Evolutionary conservation across 2,329 filamentous ascomycete species (phyloP).

Genomic region (Ophiostoma triangulosporum): DNA sequence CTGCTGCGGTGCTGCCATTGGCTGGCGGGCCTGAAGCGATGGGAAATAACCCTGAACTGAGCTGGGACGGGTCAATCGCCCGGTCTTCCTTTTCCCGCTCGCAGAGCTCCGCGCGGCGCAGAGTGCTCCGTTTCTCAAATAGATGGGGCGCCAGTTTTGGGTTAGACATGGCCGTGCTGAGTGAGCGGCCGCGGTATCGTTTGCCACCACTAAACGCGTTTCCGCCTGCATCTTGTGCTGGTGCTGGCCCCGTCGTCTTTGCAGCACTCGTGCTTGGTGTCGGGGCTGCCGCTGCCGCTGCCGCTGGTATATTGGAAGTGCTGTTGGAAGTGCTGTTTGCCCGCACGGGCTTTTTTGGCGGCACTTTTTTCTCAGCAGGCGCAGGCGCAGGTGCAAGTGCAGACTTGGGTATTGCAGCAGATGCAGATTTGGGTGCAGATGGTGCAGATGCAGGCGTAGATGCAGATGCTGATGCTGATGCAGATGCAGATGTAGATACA

Average conservation of each 20-base stretch:
- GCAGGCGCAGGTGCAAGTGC: background rate
- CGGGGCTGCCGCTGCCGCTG: background rate
- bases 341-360: background rate
- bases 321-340: background rate
- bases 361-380: background rate
- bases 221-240: conserved; percentile 14
- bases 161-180: conserved; percentile 29
- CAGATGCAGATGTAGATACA: background rate
- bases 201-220: conserved; percentile 36
- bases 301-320: background rate
- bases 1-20: background rate
- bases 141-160: conserved; percentile 26
- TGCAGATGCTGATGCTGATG: background rate
- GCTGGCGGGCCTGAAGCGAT: conserved; percentile 18
- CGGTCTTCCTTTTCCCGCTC: conserved; percentile 31
- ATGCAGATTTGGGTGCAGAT: background rate
- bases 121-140: conserved; percentile 25
- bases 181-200: conserved; percentile 21
- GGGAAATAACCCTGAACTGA: conserved; percentile 17
- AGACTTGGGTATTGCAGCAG: no score
- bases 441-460: background rate
- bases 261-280: background rate
- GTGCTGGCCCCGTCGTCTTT: background rate
- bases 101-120: conserved; percentile 28
- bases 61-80: conserved; percentile 22